Evolutionary conservation across 306 rosid genomes (phyloP).

Genomic region (Begonia peltatifolia): DNA sequence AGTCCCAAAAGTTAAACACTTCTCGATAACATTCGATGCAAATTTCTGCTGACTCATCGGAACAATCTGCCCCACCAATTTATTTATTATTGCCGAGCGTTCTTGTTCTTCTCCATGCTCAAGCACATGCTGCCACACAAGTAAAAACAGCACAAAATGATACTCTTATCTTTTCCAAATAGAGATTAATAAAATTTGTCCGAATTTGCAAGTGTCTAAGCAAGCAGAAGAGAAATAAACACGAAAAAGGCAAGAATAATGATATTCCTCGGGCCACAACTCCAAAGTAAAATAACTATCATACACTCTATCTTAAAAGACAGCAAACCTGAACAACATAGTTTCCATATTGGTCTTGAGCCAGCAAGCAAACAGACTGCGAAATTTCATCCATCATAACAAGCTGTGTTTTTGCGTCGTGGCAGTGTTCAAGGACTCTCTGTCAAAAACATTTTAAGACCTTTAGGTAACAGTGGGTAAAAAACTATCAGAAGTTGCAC

Average conservation of each 20-base stretch:
- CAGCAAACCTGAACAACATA: slow-evolving; percentile 82
- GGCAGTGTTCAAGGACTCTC: slow-evolving; percentile 94
- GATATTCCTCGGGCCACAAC: no score
- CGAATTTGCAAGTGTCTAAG: not conserved
- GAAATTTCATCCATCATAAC: slow-evolving; percentile 86
- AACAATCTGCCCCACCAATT: slow-evolving; percentile 73
- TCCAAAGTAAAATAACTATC: no score
- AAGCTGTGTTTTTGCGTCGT: slow-evolving; percentile 47
- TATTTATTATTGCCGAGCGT: slow-evolving; percentile 65
- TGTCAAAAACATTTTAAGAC: slow-evolving; percentile 12
- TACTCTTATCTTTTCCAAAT: no score
- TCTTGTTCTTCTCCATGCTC: slow-evolving; percentile 87
- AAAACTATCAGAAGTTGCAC: not conserved
- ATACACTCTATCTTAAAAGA: not conserved
- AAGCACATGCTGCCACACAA: slow-evolving; percentile 50
- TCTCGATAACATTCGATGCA: slow-evolving; percentile 87
- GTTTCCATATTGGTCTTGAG: slow-evolving; percentile 96
- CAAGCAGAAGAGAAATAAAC: no score
- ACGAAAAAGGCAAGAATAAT: no score
- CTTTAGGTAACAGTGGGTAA: no score
- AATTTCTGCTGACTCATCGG: slow-evolving; percentile 99
- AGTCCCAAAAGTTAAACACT: slow-evolving; percentile 71
- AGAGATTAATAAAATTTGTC: not conserved
- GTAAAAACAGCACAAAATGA: not conserved
- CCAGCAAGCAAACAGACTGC: slow-evolving; percentile 72